Base-by-base conservation (phyloP, 305 asterid species). In the Fraxinus nigra region DNA sequence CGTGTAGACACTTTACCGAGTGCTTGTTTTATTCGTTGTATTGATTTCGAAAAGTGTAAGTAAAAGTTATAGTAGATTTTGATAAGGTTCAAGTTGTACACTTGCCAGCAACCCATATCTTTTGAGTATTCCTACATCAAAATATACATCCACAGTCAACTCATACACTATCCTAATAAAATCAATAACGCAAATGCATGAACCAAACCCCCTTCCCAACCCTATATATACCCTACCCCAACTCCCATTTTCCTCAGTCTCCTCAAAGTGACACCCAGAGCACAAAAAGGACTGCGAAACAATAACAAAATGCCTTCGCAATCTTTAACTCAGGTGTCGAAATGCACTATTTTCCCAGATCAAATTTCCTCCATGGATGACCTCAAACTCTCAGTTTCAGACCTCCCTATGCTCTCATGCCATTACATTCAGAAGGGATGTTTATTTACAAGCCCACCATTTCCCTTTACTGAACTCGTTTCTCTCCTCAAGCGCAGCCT, bases 401-500 rank as follows among this genome's bases (percentile, higher is more conserved):
- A 88, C 14, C 89, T 87, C 73, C 90, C 89, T 20, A 85, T 87
- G 90, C 85, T 87, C 78, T 85, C 90, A 38, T 87, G 87, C 76
- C 90, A 87, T 74, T 87, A 87, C 87, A 87, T 87, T 67, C 90
- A 85, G 78, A 87, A 88, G 48, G 90, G 90, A 7, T 51, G 56
- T 35, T 22, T 88, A 22, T 84, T 85, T 82, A 1, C 86, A 10
- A 3, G 8, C 0, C 89, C 88, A 0, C 84, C 89, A 0, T 82
- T 85, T 34, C 80, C 88, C 1, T 51, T 83, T 20, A 24, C 81
- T 33, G 35, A 85, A 1, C 87, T 86, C 18, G 24, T 84, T 8
- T 80, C 90, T 3, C 37, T 78, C 43, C 87, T 88, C 77, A 80
- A 78, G 40, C 43, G 16, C 61, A 30, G 69, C 37, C 86, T 88